These are phyloP conservation scores for Exophiala xenobiotica DNA, from an alignment of 2,329 filamentous ascomycete genomes.

Conservation along the genomic window DNA sequence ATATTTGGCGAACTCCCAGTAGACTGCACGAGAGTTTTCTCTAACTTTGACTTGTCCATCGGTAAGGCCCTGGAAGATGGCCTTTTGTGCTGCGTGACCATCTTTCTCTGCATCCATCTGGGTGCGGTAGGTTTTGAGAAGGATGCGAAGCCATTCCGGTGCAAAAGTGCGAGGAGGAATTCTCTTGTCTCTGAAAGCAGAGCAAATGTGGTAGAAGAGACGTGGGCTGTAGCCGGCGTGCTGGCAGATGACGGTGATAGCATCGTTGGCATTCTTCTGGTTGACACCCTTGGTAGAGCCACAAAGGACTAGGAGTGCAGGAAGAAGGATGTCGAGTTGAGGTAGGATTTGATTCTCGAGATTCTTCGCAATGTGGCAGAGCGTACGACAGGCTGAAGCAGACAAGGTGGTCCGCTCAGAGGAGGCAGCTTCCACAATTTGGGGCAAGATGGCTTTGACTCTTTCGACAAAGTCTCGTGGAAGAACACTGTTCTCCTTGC, in stretches of 20 bases:
- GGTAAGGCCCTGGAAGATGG: constrained; percentile 80
- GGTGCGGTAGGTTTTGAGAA: constrained; percentile 74
- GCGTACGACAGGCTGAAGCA: constrained; percentile 21
- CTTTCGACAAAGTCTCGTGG: constrained; percentile 27
- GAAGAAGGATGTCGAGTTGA: constrained; percentile 28
- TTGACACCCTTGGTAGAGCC: constrained; percentile 90
- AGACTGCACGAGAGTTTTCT: constrained; percentile 79
- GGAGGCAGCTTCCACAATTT: constrained; percentile 25
- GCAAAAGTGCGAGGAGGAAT: constrained; percentile 78
- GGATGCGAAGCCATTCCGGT: constrained; percentile 77
- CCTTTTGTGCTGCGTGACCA: constrained; percentile 80
- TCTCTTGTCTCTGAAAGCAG: constrained; percentile 88
- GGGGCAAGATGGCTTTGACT: constrained; percentile 26
- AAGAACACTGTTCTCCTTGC: constrained; percentile 19
- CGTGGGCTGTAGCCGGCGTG: constrained; percentile 76
- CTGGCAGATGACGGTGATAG: constrained; percentile 76
- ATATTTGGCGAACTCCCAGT: constrained; percentile 75
- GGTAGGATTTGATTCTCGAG: constrained; percentile 26
- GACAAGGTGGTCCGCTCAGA: constrained; percentile 32
- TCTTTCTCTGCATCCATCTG: constrained; percentile 83
- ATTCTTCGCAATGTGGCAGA: constrained; percentile 23
- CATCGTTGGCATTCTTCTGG: constrained; percentile 76
- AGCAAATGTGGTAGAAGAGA: constrained; percentile 80
- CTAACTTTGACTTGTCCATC: constrained; percentile 90
- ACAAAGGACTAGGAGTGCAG: constrained; percentile 84